A percentile compares a stretch with the other conserved stretches of the same genome.
Evolutionary conservation across 2,329 filamentous ascomycete genomes (phyloP).

Genomic region (Ophiosphaerella narmari): DNA sequence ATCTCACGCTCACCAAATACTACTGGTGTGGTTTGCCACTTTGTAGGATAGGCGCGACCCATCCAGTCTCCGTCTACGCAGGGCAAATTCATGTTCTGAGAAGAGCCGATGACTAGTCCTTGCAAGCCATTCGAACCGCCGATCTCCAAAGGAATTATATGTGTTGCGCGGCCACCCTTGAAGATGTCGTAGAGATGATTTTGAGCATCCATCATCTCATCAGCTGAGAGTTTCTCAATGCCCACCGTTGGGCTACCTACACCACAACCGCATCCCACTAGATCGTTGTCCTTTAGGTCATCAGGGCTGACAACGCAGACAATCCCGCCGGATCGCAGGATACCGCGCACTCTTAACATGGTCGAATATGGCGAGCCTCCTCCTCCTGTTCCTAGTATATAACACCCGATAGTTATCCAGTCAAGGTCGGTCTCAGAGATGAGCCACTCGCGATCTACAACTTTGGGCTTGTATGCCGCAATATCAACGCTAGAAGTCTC

Average conservation of each 20-base stretch:
- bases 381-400: slow-evolving; percentile 55
- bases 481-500: slow-evolving; percentile 29
- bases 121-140: slow-evolving; percentile 54
- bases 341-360: slow-evolving; percentile 50
- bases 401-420: slow-evolving; percentile 55
- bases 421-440: slow-evolving; percentile 52
- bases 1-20: slow-evolving; percentile 49
- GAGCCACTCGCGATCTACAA: slow-evolving; percentile 49
- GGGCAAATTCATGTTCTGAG: slow-evolving; percentile 48
- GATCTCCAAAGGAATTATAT: slow-evolving; percentile 51
- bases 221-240: slow-evolving; percentile 50
- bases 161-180: slow-evolving; percentile 39
- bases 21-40: slow-evolving; percentile 51
- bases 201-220: slow-evolving; percentile 50
- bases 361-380: slow-evolving; percentile 54
- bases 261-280: slow-evolving; percentile 53
- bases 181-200: slow-evolving; percentile 40
- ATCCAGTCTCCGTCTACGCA: slow-evolving; percentile 55
- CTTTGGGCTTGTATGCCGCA: slow-evolving; percentile 47
- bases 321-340: slow-evolving; percentile 47
- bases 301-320: slow-evolving; percentile 50
- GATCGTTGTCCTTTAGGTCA: slow-evolving; percentile 50
- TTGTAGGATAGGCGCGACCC: slow-evolving; percentile 55
- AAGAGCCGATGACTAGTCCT: slow-evolving; percentile 45
- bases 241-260: slow-evolving; percentile 52